Evolutionary conservation across 2,329 filamentous ascomycete species (phyloP), one percentile per base, ranked within the genome.

Genomic region (Calonectria pauciramosa): DNA sequence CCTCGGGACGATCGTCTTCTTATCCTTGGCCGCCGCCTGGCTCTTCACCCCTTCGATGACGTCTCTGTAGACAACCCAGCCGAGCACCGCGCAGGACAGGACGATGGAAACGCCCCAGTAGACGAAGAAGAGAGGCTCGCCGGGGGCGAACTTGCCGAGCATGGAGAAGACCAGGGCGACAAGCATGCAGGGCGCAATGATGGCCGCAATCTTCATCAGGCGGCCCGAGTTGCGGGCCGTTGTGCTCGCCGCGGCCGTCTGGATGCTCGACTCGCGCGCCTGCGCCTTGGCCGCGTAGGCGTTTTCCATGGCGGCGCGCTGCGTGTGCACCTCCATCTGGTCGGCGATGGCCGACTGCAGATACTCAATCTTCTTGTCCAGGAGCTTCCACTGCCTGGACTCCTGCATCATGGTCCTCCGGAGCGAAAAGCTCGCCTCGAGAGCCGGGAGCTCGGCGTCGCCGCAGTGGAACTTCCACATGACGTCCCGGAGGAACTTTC

Each of bases 401-500:
- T 63, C 56, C 14, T 63, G 34, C 34, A 63, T 28, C 56, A 63
- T 63, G 56, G 5, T 63, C 13, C 56, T 63, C 8, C 56, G 56
- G 10, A 63, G 14, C 4, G 23, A 41, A 7, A 20, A 41, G 34
- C 9, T 63, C 6, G 23, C 23, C 18, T 63, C 56, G 13, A 63
- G 14, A 18, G 56, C 16, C 32, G 23, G 30, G 4, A 68, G 4
- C 34, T 63, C 56, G 56, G 23, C 36, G 10, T 63, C 36, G n/a
- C 49, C 9, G 64, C 68, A 34, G 23, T 18, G 36, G n/a, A 41
- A 52, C 38, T 63, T 63, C 56, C 56, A 63, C 34, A 41, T 41
- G 36, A 63, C 56, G 34, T 63, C 56, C 16, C 56, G 56, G 26
- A 63, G 56, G 34, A 63, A 63, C 38, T 63, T 63, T 41, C 56